phyloP scores from a whole-genome alignment of 768 basidiomycete species.

The Leccinum pellstonianum region DNA sequence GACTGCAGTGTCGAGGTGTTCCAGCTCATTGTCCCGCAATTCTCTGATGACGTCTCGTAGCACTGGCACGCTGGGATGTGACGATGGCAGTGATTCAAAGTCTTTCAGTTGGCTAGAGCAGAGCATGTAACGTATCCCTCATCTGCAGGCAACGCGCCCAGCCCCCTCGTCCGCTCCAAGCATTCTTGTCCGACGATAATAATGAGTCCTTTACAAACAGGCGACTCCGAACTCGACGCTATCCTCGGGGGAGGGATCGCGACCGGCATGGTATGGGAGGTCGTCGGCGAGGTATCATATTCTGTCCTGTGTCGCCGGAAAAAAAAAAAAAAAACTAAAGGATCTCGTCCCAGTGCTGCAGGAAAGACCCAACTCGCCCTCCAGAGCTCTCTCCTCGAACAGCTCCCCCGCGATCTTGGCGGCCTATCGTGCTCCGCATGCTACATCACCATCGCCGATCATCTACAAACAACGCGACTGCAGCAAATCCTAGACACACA shows the following conservation, averaged over 20 bases:
- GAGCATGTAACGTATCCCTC: slow-evolving; percentile 35
- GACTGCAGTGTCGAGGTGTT: slow-evolving; percentile 90
- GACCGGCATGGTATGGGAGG: slow-evolving; percentile 82
- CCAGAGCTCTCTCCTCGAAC: slow-evolving; percentile 77
- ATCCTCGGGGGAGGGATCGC: slow-evolving; percentile 77
- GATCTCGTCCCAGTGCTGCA: slow-evolving; percentile 65
- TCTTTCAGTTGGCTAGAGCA: slow-evolving; percentile 73
- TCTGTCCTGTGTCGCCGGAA: neutral
- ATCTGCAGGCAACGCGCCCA: slow-evolving; percentile 46
- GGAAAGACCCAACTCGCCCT: slow-evolving; percentile 94
- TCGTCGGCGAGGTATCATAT: slow-evolving; percentile 75
- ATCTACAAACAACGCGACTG: slow-evolving; percentile 65
- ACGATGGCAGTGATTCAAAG: slow-evolving; percentile 56
- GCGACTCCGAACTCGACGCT: slow-evolving; percentile 66
- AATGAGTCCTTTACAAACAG: slow-evolving; percentile 62
- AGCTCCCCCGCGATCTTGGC: slow-evolving; percentile 56
- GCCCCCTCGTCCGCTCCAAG: slow-evolving; percentile 41
- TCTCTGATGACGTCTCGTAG: slow-evolving; percentile 73
- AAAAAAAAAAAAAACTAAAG: too few species aligned
- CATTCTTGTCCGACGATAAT: slow-evolving; percentile 34
- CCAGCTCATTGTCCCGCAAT: slow-evolving; percentile 92
- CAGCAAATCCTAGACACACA: slow-evolving; percentile 60
- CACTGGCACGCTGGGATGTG: slow-evolving; percentile 77
- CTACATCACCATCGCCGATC: slow-evolving; percentile 73
- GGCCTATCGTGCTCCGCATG: slow-evolving; percentile 69